These are phyloP conservation scores for Dimocarpus longan DNA, from an alignment of 345 rosid species.

Conservation along the genomic window DNA sequence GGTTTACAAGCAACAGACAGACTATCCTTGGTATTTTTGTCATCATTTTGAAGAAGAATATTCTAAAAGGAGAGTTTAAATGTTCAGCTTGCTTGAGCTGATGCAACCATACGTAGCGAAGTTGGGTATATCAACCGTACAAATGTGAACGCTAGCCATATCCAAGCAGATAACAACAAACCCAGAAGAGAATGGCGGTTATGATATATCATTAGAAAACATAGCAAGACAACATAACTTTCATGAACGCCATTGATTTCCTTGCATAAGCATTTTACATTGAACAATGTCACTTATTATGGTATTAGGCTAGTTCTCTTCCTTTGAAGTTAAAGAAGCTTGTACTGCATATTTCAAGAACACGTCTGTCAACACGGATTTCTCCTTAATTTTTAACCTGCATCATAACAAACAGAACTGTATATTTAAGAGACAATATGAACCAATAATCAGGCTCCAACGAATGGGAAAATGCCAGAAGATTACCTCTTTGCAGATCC, in stretches of 20 bases:
- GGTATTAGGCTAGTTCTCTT: conserved; percentile 29
- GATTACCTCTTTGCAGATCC: conserved; percentile 68
- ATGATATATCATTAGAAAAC: background rate
- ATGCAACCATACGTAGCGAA: too few relatives aligned
- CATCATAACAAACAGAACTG: conserved; percentile 3
- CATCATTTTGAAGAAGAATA: too few relatives aligned
- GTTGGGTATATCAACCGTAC: too few relatives aligned
- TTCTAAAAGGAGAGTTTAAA: too few relatives aligned
- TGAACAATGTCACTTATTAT: background rate
- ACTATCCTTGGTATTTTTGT: too few relatives aligned
- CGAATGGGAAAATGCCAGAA: conserved; percentile 1
- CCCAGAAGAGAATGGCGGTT: background rate
- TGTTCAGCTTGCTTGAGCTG: too few relatives aligned
- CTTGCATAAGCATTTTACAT: conserved; percentile 4
- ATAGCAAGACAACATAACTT: background rate
- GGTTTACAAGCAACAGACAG: too few relatives aligned
- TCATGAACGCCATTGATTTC: background rate
- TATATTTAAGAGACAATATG: background rate
- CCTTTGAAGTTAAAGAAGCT: conserved; percentile 38
- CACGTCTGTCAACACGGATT: conserved; percentile 63
- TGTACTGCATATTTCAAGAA: conserved; percentile 68
- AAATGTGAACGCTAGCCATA: background rate
- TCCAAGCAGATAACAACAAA: background rate
- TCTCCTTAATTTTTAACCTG: conserved; percentile 85
- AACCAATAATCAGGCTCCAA: background rate